These are phyloP conservation scores for Crataegus laevigata DNA, from an alignment of 306 rosid species.

Conservation along the genomic window DNA sequence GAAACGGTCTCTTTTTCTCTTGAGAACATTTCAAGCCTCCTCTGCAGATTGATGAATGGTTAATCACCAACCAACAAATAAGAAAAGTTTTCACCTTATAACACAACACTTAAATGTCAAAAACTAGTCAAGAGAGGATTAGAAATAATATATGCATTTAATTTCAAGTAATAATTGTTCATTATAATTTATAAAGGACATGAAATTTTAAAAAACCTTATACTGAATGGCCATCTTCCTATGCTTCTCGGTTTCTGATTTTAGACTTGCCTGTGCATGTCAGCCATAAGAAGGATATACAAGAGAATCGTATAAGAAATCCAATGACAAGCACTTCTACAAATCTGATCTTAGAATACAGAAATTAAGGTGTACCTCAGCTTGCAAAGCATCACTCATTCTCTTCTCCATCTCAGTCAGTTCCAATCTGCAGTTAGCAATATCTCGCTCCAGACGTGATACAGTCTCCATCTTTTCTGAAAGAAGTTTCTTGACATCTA, in stretches of 20 bases:
- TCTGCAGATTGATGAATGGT: constrained; percentile 30
- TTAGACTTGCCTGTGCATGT: constrained; percentile 52
- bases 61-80: not conserved
- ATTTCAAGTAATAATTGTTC: not conserved
- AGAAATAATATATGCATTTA: not conserved
- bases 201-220: constrained; percentile 39
- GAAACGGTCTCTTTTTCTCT: not conserved
- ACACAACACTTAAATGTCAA: not conserved
- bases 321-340: not conserved
- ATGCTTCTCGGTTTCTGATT: constrained; percentile 57
- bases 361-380: constrained; percentile 46
- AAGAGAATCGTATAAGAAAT: not conserved
- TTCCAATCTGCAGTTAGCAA: constrained; percentile 53
- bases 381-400: constrained; percentile 42
- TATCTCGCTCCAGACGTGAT: constrained; percentile 56
- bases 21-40: constrained; percentile 11
- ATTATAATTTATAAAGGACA: not conserved
- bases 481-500: constrained; percentile 43
- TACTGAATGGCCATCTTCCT: constrained; percentile 36
- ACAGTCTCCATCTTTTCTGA: constrained; percentile 47
- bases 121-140: not conserved
- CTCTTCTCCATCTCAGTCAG: constrained; percentile 62
- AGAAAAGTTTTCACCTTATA: not conserved
- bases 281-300: constrained; percentile 10
- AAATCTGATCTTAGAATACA: not conserved